Evolutionary conservation across 495 filamentous ascomycete genomes (phyloP).

Genomic region (Extremus antarcticus): DNA sequence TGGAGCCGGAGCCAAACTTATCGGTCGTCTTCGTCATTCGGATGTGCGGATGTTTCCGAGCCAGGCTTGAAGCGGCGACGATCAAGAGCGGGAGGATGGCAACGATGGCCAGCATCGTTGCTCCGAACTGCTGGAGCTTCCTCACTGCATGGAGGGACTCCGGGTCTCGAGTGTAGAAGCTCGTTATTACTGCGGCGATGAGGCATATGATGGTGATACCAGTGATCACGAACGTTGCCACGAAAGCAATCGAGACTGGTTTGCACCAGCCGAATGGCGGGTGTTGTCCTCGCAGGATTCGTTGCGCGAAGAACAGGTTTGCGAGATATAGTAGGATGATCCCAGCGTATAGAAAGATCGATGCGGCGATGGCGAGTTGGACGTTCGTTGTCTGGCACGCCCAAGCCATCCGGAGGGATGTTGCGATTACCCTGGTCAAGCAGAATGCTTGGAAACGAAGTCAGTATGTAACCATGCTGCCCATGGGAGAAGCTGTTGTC

Average conservation of each 20-base stretch:
- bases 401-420: constrained; percentile 25
- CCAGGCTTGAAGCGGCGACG: constrained; percentile 40
- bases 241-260: constrained; percentile 39
- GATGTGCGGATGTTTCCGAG: constrained; percentile 33
- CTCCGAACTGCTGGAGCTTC: constrained; percentile 54
- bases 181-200: constrained; percentile 54
- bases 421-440: constrained; percentile 28
- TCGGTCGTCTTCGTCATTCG: constrained; percentile 35
- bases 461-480: constrained; percentile 5
- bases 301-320: constrained; percentile 70
- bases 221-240: constrained; percentile 50
- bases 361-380: constrained; percentile 20
- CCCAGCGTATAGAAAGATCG: constrained; percentile 58
- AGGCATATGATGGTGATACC: constrained; percentile 53
- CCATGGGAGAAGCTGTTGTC: too few species aligned
- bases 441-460: too few species aligned
- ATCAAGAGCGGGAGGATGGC: constrained; percentile 66
- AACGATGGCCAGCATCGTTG: constrained; percentile 56
- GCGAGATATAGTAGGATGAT: constrained; percentile 68
- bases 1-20: constrained; percentile 60
- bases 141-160: constrained; percentile 39
- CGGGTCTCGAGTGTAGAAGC: constrained; percentile 51
- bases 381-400: constrained; percentile 5
- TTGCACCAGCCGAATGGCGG: constrained; percentile 59
- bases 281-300: constrained; percentile 63